Evolutionary conservation across 148 eudicot species (phyloP).

Genomic region (Euryodendron excelsum): DNA sequence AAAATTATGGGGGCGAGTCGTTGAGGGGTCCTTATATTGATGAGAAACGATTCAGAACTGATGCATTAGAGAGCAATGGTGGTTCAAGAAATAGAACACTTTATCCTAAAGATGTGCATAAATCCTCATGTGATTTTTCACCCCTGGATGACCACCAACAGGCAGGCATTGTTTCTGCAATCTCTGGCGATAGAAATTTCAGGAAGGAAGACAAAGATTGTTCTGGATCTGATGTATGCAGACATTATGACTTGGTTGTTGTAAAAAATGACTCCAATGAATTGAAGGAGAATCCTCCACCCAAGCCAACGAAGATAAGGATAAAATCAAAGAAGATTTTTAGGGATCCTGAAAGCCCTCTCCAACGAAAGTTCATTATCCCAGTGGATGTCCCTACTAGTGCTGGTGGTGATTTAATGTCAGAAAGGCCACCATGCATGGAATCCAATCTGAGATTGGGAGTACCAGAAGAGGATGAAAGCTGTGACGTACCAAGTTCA

Average conservation of each 20-base stretch:
- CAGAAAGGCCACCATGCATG: too few species aligned
- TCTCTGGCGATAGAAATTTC: conserved; percentile 12
- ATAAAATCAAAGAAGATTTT: conserved; percentile 44
- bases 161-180: too few species aligned
- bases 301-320: conserved; percentile 49
- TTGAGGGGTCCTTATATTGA: conserved; percentile 1
- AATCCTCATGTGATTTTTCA: conserved; percentile 2
- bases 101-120: conserved; percentile 12
- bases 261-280: conserved; percentile 25
- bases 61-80: neutral
- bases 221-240: conserved; percentile 17
- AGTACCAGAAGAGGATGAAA: neutral
- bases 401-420: too few species aligned
- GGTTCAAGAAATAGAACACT: neutral
- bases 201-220: neutral
- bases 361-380: conserved; percentile 23
- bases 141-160: neutral
- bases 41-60: conserved; percentile 1
- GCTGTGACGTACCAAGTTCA: conserved; percentile 5
- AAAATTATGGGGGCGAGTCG: conserved; percentile 8
- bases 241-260: conserved; percentile 7
- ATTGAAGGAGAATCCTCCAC: conserved; percentile 31
- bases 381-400: conserved; percentile 20
- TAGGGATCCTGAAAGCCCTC: conserved; percentile 31
- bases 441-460: too few species aligned